Percentiles rank a stretch among this genome's conserved stretches.
Conservation (phyloP, 1,284 basidiomycete genomes). For the Cutaneotrichosporon arboriforme region DNA sequence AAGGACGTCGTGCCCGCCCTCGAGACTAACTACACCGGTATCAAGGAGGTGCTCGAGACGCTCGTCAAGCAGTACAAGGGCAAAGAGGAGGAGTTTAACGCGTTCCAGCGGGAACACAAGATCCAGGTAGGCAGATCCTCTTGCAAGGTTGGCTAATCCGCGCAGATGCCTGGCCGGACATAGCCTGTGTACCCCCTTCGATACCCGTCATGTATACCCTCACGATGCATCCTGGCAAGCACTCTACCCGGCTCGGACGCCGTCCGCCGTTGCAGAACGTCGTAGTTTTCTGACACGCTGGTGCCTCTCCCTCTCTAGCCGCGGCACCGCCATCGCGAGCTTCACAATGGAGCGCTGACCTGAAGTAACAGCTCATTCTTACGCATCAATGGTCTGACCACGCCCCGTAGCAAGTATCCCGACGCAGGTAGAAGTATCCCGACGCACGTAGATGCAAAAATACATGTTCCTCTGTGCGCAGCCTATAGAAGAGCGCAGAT, state of each 20-base stretch:
- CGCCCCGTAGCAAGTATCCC: too few relatives aligned
- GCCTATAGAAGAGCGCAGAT: too few relatives aligned
- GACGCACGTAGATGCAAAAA: constrained; percentile 1
- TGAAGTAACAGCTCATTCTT: too few relatives aligned
- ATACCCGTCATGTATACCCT: constrained; percentile 18
- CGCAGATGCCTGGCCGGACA: constrained; percentile 13
- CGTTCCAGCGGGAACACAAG: constrained; percentile 74
- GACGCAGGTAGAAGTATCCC: too few relatives aligned
- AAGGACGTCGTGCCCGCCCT: constrained; percentile 88
- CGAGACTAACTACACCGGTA: constrained; percentile 79
- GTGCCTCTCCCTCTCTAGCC: too few relatives aligned
- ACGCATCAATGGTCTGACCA: constrained; percentile 1
- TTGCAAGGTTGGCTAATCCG: not conserved
- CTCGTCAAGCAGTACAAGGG: constrained; percentile 78
- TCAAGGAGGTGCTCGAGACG: constrained; percentile 67
- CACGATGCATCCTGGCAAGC: constrained; percentile 2
- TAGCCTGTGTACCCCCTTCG: constrained; percentile 1
- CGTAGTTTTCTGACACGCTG: too few relatives aligned
- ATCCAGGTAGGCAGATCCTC: constrained; percentile 53
- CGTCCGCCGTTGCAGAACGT: too few relatives aligned
- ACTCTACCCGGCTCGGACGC: too few relatives aligned
- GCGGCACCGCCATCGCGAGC: too few relatives aligned
- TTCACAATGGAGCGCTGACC: too few relatives aligned
- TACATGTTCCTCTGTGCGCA: constrained; percentile 1
- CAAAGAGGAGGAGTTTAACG: constrained; percentile 77